phyloP scores from a whole-genome alignment of 148 eudicot genomes.

The Gaultheria prostrata region DNA sequence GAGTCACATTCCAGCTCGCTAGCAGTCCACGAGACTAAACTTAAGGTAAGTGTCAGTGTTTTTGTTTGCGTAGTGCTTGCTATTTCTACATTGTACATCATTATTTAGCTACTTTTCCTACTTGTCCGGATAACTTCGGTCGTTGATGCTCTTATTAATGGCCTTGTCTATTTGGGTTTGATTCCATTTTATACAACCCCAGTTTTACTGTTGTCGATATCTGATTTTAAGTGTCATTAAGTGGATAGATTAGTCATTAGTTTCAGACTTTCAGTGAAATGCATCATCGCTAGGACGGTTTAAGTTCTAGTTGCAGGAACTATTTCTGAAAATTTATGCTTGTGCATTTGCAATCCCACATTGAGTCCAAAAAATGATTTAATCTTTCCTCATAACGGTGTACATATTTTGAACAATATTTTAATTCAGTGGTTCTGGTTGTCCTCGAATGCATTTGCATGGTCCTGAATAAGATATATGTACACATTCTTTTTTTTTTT shows the following conservation, averaged over 20 bases:
- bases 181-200: background rate
- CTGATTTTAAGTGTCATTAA: background rate
- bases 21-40: constrained; percentile 88
- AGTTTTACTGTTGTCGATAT: background rate
- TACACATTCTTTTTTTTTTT: background rate
- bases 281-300: background rate
- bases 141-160: background rate
- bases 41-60: constrained; percentile 51
- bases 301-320: background rate
- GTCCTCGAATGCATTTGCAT: background rate
- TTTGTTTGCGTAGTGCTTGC: constrained; percentile 10
- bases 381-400: background rate
- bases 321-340: background rate
- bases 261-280: background rate
- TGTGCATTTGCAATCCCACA: background rate
- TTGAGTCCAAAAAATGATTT: background rate
- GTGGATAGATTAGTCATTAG: background rate
- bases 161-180: background rate
- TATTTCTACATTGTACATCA: background rate
- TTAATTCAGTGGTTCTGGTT: background rate
- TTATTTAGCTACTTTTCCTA: background rate
- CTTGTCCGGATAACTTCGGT: background rate
- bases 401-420: background rate
- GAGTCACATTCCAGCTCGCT: constrained; percentile 63
- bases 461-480: background rate